A percentile compares a stretch with the other conserved stretches of the same genome.
Evolutionary conservation across 2,329 filamentous ascomycete genomes (phyloP).

Genomic region (Sporothrix humicola): DNA sequence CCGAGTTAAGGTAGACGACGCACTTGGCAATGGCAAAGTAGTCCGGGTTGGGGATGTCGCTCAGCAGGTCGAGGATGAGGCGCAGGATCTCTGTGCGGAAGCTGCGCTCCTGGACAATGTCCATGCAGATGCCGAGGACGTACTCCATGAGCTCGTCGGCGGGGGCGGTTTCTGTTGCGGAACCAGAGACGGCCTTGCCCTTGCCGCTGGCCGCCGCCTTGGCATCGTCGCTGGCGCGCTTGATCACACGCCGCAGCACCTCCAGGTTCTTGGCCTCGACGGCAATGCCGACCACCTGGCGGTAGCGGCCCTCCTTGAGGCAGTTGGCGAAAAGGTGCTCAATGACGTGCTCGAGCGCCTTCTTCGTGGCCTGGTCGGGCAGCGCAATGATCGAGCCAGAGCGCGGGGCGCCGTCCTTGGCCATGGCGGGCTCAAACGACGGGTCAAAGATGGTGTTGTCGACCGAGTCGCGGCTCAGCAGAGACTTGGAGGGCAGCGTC

Average conservation of each 20-base stretch:
- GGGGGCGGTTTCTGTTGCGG: too few relatives aligned
- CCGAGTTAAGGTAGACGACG: constrained; percentile 92
- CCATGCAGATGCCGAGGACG: constrained; percentile 94
- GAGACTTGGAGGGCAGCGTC: constrained; percentile 88
- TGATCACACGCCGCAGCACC: constrained; percentile 83
- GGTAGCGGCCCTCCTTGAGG: constrained; percentile 82
- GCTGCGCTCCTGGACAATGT: constrained; percentile 90
- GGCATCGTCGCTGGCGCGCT: constrained; percentile 86
- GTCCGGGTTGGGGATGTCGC: constrained; percentile 88
- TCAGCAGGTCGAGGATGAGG: constrained; percentile 92
- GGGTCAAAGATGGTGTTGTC: constrained; percentile 67
- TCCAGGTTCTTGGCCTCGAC: constrained; percentile 93
- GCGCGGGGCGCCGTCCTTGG: constrained; percentile 55
- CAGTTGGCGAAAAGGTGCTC: constrained; percentile 91
- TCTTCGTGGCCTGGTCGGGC: constrained; percentile 72
- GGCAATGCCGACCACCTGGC: constrained; percentile 95
- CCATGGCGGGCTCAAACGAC: constrained; percentile 56
- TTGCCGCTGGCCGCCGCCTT: constrained; percentile 66
- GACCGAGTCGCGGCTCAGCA: constrained; percentile 81
- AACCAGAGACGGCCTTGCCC: constrained; percentile 41
- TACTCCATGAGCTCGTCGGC: constrained; percentile 98
- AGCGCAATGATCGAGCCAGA: constrained; percentile 69
- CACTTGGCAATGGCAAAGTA: constrained; percentile 99
- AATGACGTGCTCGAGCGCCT: constrained; percentile 81
- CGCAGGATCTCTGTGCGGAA: constrained; percentile 84